These are phyloP conservation scores for Aspergillus steynii DNA, from an alignment of 495 filamentous ascomycete species.

Conservation along the genomic window DNA sequence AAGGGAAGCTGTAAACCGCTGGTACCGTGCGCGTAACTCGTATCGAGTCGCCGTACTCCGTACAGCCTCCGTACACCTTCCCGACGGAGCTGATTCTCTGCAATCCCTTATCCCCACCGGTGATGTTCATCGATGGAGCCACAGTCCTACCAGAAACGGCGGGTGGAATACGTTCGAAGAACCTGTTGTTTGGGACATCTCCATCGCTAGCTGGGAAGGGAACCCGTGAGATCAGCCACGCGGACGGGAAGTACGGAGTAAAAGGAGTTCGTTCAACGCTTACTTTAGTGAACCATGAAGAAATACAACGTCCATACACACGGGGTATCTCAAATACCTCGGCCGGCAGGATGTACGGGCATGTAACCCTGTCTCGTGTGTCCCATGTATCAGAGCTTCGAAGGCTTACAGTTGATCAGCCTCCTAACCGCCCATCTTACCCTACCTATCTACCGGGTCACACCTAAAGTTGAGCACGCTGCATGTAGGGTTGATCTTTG, in stretches of 20 bases:
- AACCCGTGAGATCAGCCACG: slow-evolving; percentile 9
- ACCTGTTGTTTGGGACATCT: slow-evolving; percentile 13
- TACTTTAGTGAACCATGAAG: no score
- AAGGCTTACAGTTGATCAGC: background rate
- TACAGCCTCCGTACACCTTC: no score
- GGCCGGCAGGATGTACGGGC: no score
- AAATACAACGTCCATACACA: background rate
- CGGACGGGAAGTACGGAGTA: background rate
- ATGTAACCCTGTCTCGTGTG: no score
- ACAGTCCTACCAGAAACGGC: background rate
- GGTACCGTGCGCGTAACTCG: no score
- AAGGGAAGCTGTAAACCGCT: background rate
- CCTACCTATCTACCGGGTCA: background rate
- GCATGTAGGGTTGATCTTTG: background rate
- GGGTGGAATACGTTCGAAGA: slow-evolving; percentile 3
- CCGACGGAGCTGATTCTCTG: no score
- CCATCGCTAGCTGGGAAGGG: background rate
- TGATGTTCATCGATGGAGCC: background rate
- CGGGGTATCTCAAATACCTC: no score
- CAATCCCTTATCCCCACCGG: slow-evolving; percentile 1
- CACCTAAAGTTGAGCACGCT: slow-evolving; percentile 1
- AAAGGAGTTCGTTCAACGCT: background rate
- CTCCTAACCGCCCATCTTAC: background rate
- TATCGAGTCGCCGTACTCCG: no score
- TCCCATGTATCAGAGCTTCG: background rate